A percentile compares a stretch with the other conserved stretches of the same genome.
Evolutionary conservation across 768 basidiomycete genomes (phyloP).

Genomic region (Boletus sp.): DNA sequence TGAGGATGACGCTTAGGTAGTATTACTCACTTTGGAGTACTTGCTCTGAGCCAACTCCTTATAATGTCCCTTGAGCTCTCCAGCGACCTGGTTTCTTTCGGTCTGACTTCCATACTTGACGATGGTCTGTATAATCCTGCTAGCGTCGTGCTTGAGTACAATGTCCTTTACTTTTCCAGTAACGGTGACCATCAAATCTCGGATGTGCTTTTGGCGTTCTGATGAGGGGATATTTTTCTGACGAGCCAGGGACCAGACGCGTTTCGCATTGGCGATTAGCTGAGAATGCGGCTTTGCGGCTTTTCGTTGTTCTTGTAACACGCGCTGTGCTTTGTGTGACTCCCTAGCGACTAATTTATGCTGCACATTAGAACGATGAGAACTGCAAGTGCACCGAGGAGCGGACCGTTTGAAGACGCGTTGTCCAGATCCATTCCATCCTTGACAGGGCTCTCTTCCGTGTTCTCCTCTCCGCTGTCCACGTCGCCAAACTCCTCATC

Average conservation of each 20-base stretch:
- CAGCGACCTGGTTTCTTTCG: constrained; percentile 78
- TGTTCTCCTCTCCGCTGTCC: constrained; percentile 31
- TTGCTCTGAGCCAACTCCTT: constrained; percentile 78
- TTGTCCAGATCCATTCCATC: constrained; percentile 34
- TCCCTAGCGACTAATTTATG: constrained; percentile 53
- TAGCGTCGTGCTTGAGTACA: constrained; percentile 89
- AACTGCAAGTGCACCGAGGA: constrained; percentile 12
- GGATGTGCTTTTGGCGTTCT: constrained; percentile 74
- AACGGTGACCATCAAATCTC: constrained; percentile 71
- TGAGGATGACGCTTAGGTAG: background rate
- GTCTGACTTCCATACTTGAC: constrained; percentile 76
- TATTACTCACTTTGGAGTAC: constrained; percentile 74
- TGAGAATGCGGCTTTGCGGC: constrained; percentile 77
- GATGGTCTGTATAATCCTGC: constrained; percentile 76
- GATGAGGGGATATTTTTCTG: constrained; percentile 66
- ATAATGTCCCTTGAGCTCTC: constrained; percentile 80
- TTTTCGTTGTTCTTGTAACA: constrained; percentile 62
- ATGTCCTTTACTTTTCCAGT: constrained; percentile 84
- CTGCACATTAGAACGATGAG: constrained; percentile 5
- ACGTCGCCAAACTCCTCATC: constrained; percentile 36
- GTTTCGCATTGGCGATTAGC: constrained; percentile 69
- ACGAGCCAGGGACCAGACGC: constrained; percentile 72
- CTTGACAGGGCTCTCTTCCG: constrained; percentile 18
- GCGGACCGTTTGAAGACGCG: constrained; percentile 46
- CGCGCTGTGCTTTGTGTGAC: constrained; percentile 70